Conservation (phyloP, 768 basidiomycete genomes). For the Suillus weaverae region DNA sequence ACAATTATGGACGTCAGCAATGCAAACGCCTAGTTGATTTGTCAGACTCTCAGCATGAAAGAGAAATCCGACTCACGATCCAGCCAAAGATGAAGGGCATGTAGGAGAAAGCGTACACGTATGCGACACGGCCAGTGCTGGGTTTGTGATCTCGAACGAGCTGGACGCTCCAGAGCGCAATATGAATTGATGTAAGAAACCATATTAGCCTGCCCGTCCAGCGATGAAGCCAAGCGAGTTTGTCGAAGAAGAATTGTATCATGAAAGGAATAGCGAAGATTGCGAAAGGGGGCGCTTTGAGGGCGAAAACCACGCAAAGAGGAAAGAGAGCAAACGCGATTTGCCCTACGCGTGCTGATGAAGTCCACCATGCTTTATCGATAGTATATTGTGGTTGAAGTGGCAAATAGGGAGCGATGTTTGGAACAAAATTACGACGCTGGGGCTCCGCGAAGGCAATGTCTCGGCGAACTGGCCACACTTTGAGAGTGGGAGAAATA, state of each 20-base stretch:
- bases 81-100: slow-evolving; percentile 62
- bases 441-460: slow-evolving; percentile 19
- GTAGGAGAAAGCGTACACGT: slow-evolving; percentile 56
- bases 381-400: slow-evolving; percentile 60
- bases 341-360: slow-evolving; percentile 63
- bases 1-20: slow-evolving; percentile 54
- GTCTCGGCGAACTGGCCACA: slow-evolving; percentile 41
- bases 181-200: slow-evolving; percentile 59
- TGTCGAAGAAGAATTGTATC: slow-evolving; percentile 72
- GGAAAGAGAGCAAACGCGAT: slow-evolving; percentile 75
- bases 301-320: slow-evolving; percentile 64
- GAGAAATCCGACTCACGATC: slow-evolving; percentile 41
- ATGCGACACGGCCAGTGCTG: slow-evolving; percentile 42
- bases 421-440: slow-evolving; percentile 19
- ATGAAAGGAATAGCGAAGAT: slow-evolving; percentile 63
- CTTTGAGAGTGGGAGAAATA: slow-evolving; percentile 48
- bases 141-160: slow-evolving; percentile 50
- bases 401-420: slow-evolving; percentile 35
- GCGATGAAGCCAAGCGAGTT: slow-evolving; percentile 68
- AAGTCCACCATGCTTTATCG: slow-evolving; percentile 68
- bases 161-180: slow-evolving; percentile 69
- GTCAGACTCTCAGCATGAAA: slow-evolving; percentile 8
- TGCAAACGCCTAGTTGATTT: slow-evolving; percentile 48
- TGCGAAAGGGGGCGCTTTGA: slow-evolving; percentile 74
- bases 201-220: slow-evolving; percentile 74